Evolutionary conservation across 805 yeast species (phyloP), one percentile per base, ranked within the genome.

Genomic region (Metschnikowia bowlesiae): DNA sequence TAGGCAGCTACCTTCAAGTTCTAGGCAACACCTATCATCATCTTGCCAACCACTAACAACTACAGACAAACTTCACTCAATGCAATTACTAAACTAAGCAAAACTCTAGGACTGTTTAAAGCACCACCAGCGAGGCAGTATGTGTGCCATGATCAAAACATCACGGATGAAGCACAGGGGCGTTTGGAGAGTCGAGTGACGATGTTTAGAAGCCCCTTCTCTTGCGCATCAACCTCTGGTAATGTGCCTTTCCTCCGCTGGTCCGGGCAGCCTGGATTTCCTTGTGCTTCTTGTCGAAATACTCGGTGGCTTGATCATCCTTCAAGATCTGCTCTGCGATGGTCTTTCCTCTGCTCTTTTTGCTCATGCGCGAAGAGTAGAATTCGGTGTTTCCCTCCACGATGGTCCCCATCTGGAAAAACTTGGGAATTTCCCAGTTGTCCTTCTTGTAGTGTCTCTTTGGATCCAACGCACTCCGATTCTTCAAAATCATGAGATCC

Each of bases 381-480:
- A 77, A 89, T 64, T 92, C 97, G 1, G 88, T 76, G 55, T 84
- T 82, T 39, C 90, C 92, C 59, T 87, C 94, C 28, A 91, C 68
- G 35, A 94, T 80, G 0, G 97, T 90, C 13, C 99, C 99, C 59
- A 87, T 80, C 51, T 92, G 94, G 65, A 94, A 90, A 56, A 76
- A 81, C 61, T 87, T 88, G 42, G 96, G 92, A 7, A 78, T 75
- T 45, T 75, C 77, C 86, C 90, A 85, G 53, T 83, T 83, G 52
- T 86, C 94, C 65, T 88, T 89, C 69, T 88, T 89, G 70, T 94
- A 94, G 69, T 89, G 96, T 60, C 97, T 80, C 70, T 94, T 94
- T 7, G 97, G 98, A 64, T 94, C 98, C 54, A 94, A 75, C 8
- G 90, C 96, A 49, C 87, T 85, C 68, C 99, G 82, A 71, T 92